A percentile compares a stretch with the other conserved stretches of the same genome.
These are phyloP conservation scores for Plasmodium vivax DNA, from an alignment of 169 alveolate species.

Conservation along the genomic window DNA sequence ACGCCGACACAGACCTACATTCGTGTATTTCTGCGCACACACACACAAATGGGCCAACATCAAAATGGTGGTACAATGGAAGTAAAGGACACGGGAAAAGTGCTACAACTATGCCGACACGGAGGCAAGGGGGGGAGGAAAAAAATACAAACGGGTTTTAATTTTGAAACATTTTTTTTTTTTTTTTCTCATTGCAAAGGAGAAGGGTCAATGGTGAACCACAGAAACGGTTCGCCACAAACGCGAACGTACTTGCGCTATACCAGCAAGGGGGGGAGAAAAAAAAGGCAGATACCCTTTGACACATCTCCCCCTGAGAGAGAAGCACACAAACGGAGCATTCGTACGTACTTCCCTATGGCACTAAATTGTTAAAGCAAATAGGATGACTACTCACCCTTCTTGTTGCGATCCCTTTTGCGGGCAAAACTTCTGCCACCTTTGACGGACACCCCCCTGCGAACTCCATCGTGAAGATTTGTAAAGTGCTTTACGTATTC, in stretches of 20 bases:
- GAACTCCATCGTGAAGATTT: slow-evolving; percentile 26
- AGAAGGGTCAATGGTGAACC: neutral
- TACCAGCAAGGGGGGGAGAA: neutral
- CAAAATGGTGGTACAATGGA: neutral
- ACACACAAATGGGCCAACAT: neutral
- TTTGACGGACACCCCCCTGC: neutral
- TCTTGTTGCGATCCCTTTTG: slow-evolving; percentile 4
- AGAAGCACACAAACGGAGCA: neutral
- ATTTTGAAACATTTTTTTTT: neutral
- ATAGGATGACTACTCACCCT: neutral
- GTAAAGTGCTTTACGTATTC: slow-evolving; percentile 74
- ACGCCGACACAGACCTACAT: neutral
- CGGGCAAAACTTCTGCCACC: neutral
- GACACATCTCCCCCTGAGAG: neutral
- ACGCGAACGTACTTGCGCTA: neutral
- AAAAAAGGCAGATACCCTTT: neutral
- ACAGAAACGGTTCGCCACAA: neutral
- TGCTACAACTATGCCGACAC: neutral
- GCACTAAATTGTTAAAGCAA: neutral
- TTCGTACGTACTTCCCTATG: neutral
- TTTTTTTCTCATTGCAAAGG: neutral
- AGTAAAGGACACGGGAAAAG: neutral
- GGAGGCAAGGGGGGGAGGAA: neutral
- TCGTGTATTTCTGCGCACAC: neutral
- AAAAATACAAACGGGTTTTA: neutral